Conservation (phyloP, 2,329 filamentous ascomycete species). For the Nannizzia gypsea region DNA sequence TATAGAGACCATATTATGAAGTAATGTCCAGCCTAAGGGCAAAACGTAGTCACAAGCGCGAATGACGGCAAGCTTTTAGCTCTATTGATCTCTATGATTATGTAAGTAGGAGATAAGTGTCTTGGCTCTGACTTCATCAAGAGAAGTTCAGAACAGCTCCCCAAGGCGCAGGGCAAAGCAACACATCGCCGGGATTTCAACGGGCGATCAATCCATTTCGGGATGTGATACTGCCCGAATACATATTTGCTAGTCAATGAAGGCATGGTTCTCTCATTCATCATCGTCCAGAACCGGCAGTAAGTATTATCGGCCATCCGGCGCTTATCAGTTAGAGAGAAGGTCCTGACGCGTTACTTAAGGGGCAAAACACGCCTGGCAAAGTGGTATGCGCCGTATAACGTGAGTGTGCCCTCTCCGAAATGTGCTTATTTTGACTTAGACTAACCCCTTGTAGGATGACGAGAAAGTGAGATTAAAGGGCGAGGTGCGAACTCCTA, state of each 20-base stretch:
- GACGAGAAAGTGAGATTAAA: constrained; percentile 99
- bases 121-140: background rate
- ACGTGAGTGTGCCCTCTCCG: constrained; percentile 36
- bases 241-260: background rate
- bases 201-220: background rate
- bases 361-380: constrained; percentile 97
- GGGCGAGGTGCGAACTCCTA: constrained; percentile 57
- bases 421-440: background rate
- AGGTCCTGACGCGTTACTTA: background rate
- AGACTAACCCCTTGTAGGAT: constrained; percentile 42
- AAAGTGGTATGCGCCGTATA: constrained; percentile 98
- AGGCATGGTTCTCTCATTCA: constrained; percentile 63
- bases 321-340: background rate
- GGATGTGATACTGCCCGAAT: background rate
- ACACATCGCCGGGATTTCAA: background rate
- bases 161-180: background rate
- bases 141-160: too few relatives aligned
- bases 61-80: too few relatives aligned
- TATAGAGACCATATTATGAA: too few relatives aligned
- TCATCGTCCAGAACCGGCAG: constrained; percentile 84
- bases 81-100: background rate
- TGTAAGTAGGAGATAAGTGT: background rate
- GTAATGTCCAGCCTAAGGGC: too few relatives aligned
- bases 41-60: too few relatives aligned
- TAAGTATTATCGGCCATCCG: constrained; percentile 29